Base-by-base conservation (phyloP, 805 yeast species). In the Nakazawaea anatomiae region DNA sequence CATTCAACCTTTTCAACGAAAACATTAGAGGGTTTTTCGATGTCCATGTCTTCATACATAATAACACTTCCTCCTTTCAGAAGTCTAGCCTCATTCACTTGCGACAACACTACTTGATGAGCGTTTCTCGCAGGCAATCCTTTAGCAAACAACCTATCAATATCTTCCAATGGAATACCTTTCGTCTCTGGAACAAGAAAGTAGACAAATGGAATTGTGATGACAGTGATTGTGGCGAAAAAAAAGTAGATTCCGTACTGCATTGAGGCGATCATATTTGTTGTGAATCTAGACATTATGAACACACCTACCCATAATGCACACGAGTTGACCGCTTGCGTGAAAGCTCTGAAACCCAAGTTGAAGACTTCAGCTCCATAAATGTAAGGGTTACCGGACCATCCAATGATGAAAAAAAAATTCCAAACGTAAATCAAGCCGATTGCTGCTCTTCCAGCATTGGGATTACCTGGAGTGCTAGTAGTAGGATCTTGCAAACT, bases 261-360 rank as follows among this genome's bases (percentile, higher is more conserved):
- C 63, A 75, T 73, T 29, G 62, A 58, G 30, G 62, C 63, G 39
- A 75, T 67, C 64, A 76, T 76, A 53, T 74, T 63, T 27, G 75
- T 71, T 5, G 77, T 70, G 54, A 69, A 71, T 51, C 76, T 64
- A 4, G 77, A 77, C 66, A 75, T 69, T 48, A 76, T 68, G 56
- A 76, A 76, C 5, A 76, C 76, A 71, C 78, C 73, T 54, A 74
- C 68, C 80, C 80, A 75, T 50, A 73, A 71, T 28, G 74, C 65
- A 8, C 74, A 65, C 0, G 77, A 73, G 50, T 73, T 73, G 45
- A 75, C 61, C 18, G 75, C 70, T 54, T 70, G 73, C 6, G 73
- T 70, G 6, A 70, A 69, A 9, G 72, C 70, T 55, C 79, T 61
- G 44, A 73, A 66, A 25, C 70, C 68, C 39, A 70, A 69, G 12